Conservation (phyloP, 345 rosid genomes). For the Cardamine resedifolia region DNA sequence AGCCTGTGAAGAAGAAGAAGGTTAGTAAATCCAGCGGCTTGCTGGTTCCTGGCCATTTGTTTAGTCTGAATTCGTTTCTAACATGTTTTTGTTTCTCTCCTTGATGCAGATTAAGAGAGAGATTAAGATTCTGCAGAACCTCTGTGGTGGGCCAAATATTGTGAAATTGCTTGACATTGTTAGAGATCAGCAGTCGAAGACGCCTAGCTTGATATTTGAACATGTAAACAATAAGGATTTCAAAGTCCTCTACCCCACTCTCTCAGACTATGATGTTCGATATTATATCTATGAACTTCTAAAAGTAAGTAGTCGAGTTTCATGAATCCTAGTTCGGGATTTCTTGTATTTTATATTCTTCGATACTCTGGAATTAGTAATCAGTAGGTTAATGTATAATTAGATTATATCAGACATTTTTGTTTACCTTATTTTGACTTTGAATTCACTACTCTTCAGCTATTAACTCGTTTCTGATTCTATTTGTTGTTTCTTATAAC, state of each 20-base stretch:
- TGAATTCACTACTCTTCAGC: not conserved
- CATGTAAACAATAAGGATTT: conserved; percentile 91
- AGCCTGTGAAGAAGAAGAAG: conserved; percentile 99
- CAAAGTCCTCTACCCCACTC: conserved; percentile 90
- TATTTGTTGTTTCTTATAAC: not conserved
- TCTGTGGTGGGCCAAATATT: conserved; percentile 95
- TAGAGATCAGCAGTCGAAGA: conserved; percentile 94
- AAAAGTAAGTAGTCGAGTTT: conserved; percentile 51
- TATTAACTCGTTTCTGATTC: not conserved
- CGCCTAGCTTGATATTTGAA: conserved; percentile 93
- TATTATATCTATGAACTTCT: conserved; percentile 87
- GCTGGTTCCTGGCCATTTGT: not conserved
- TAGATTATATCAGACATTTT: not conserved
- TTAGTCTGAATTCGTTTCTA: not conserved
- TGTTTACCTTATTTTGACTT: not conserved
- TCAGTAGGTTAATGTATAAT: not conserved
- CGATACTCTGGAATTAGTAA: not conserved
- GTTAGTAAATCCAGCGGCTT: conserved; percentile 34
- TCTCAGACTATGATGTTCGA: conserved; percentile 82
- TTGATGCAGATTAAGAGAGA: conserved; percentile 90
- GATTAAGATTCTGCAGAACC: conserved; percentile 95
- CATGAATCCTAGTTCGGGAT: not conserved
- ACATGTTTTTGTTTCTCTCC: not conserved
- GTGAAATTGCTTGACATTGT: conserved; percentile 93
- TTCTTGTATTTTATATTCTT: not conserved